Evolutionary conservation across 2,329 filamentous ascomycete genomes (phyloP).

Genomic region (Sporothrix luriei): DNA sequence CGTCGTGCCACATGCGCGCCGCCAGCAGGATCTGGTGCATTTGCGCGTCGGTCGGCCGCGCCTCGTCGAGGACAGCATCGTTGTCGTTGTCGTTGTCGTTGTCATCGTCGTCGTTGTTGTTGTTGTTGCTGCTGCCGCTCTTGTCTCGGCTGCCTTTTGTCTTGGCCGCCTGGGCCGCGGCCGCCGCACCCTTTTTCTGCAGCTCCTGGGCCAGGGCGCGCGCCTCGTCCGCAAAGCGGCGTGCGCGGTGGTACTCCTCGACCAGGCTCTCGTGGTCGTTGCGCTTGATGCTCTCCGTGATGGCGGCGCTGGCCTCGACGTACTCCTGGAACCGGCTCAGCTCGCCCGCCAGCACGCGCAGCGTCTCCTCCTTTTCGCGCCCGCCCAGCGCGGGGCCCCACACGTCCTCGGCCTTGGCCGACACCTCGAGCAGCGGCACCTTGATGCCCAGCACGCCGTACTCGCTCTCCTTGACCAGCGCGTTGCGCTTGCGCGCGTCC

Average conservation of each 20-base stretch:
- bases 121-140: neutral
- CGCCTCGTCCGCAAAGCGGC: conserved; percentile 77
- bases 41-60: conserved; percentile 71
- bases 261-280: conserved; percentile 88
- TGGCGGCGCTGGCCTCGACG: conserved; percentile 75
- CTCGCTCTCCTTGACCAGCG: conserved; percentile 87
- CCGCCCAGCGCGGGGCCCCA: conserved; percentile 95
- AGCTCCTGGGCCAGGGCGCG: conserved; percentile 65
- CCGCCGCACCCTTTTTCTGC: neutral
- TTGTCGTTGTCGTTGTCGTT: neutral
- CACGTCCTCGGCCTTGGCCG: conserved; percentile 92
- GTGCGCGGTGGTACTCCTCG: conserved; percentile 83
- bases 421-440: conserved; percentile 81
- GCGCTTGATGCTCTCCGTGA: conserved; percentile 83
- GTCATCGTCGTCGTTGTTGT: conserved; percentile 1
- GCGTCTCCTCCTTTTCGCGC: conserved; percentile 82
- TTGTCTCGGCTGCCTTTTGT: conserved; percentile 7
- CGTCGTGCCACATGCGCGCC: conserved; percentile 92
- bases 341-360: conserved; percentile 75
- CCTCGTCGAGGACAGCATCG: conserved; percentile 32
- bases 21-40: conserved; percentile 85
- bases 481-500: conserved; percentile 72
- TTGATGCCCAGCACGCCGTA: conserved; percentile 90
- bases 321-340: conserved; percentile 79
- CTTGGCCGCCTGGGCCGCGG: neutral